Percentiles rank a stretch among this genome's conserved stretches.
Evolutionary conservation across 164 flowering plant genomes (phyloP).

Genomic region (Pachysandra terminalis): DNA sequence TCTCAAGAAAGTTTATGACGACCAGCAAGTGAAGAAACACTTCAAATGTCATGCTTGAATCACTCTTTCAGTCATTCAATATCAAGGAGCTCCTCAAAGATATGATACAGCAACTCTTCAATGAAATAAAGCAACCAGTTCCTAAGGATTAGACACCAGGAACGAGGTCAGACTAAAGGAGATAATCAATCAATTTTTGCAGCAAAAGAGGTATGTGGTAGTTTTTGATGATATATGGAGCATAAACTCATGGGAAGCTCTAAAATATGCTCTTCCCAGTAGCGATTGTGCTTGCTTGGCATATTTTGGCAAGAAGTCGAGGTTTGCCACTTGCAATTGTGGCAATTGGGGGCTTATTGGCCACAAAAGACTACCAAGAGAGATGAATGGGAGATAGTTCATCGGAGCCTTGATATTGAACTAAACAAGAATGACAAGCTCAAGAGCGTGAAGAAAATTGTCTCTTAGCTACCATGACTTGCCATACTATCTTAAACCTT

Average conservation of each 20-base stretch:
- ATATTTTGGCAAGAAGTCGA: conserved; percentile 16
- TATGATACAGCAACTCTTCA: background rate
- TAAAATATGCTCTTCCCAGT: background rate
- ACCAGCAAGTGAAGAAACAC: background rate
- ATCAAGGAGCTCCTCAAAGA: background rate
- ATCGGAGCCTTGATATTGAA: background rate
- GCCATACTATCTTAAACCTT: background rate
- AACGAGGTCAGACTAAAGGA: background rate
- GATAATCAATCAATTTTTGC: background rate
- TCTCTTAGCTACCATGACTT: conserved; percentile 22
- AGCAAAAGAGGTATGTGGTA: background rate
- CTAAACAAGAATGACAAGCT: conserved; percentile 1
- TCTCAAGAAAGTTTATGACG: background rate
- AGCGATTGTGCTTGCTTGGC: background rate
- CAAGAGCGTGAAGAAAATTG: background rate
- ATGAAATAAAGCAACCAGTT: background rate
- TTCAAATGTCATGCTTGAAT: background rate
- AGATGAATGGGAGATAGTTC: background rate
- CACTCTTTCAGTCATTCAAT: background rate
- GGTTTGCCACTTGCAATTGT: conserved; percentile 31
- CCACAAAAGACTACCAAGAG: background rate
- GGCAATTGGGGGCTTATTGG: conserved; percentile 5
- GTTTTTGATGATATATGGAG: background rate
- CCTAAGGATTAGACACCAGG: background rate
- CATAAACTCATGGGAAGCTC: background rate